Evolutionary conservation across 2,329 filamentous ascomycete genomes (phyloP), one percentile per base, ranked within the genome.

Genomic region (Colletotrichum eremochloae): DNA sequence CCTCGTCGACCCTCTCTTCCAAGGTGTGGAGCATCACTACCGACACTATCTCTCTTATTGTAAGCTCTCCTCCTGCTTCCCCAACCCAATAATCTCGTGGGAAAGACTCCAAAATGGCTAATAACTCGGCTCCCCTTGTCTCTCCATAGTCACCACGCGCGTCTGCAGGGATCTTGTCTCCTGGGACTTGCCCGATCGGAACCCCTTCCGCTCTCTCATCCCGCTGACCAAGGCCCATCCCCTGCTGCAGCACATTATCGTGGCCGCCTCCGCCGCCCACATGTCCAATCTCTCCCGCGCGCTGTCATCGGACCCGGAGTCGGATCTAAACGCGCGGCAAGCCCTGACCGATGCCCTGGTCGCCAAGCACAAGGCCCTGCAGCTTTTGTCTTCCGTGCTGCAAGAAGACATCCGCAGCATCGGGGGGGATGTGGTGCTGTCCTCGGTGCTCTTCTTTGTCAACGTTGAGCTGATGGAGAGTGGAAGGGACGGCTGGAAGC

Each of bases 151-250:
- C 79, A 78, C 85, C 66, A 80, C 77, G n/a, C 79, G 85, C 50
- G 80, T 90, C 61, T 89, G 87, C 79, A 84, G 81, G 76, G 87
- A 89, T 75, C 81, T 90, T 53, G 85, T 87, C 66, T 83, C 84
- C 36, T 80, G 82, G 64, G 86, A 87, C 77, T 75, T 83, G 60
- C 80, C 81, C 18, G 80, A 83, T 12, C 76, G 75, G 64, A 87
- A 87, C 76, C 85, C 85, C 8, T 87, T 86, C 75, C 84, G 84
- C 72, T 79, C 75, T 61, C 79, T 87, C 40, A 77, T 87, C 62
- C 81, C 84, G 11, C 76, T 86, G 63, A 82, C 84, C 31, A 79
- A 78, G 44, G 76, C 77, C 14, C 82, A 85, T 52, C 82, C 83
- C 55, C 80, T 86, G 31, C 76, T 87, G 42, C 82, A 83, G 60